These are phyloP conservation scores for Akanthomyces uredinophilus DNA, from an alignment of 2,329 filamentous ascomycete genomes.

Conservation along the genomic window DNA sequence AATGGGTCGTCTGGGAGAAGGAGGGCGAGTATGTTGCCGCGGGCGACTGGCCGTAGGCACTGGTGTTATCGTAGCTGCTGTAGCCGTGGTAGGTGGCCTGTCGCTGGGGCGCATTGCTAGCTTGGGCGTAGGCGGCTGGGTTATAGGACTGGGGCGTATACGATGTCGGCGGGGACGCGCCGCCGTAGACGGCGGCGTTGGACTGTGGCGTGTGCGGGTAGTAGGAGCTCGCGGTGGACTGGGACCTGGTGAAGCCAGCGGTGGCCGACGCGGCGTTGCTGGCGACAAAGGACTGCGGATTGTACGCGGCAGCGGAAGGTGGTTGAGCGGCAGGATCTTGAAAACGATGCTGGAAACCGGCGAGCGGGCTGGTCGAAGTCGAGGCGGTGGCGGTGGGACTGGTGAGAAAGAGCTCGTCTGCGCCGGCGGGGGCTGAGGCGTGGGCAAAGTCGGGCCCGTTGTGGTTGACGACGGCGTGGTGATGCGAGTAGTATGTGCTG, in stretches of 20 bases:
- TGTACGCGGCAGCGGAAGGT: constrained; percentile 54
- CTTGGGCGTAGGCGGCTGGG: constrained; percentile 51
- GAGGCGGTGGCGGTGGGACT: constrained; percentile 36
- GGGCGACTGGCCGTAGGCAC: constrained; percentile 37
- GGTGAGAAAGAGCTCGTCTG: constrained; percentile 62
- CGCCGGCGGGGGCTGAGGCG: constrained; percentile 21
- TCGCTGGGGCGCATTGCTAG: constrained; percentile 42
- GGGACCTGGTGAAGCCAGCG: constrained; percentile 36
- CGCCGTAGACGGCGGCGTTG: constrained; percentile 32
- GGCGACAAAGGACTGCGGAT: constrained; percentile 59
- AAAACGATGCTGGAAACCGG: constrained; percentile 49
- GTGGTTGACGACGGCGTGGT: constrained; percentile 22
- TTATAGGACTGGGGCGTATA: constrained; percentile 54
- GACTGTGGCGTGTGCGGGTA: constrained; percentile 35
- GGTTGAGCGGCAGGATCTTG: constrained; percentile 42
- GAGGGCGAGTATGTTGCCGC: constrained; percentile 29
- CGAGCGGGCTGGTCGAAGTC: constrained; percentile 31
- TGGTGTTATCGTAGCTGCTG: constrained; percentile 39
- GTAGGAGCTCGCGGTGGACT: constrained; percentile 48
- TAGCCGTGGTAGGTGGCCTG: constrained; percentile 47
- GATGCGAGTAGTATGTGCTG: constrained; percentile 43
- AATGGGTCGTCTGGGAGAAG: constrained; percentile 24
- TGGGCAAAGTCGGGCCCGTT: constrained; percentile 19
- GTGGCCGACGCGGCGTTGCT: constrained; percentile 16
- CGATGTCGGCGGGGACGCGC: constrained; percentile 34